Conservation (phyloP, 257 asterid genomes). For the Penstemon davidsonii region DNA sequence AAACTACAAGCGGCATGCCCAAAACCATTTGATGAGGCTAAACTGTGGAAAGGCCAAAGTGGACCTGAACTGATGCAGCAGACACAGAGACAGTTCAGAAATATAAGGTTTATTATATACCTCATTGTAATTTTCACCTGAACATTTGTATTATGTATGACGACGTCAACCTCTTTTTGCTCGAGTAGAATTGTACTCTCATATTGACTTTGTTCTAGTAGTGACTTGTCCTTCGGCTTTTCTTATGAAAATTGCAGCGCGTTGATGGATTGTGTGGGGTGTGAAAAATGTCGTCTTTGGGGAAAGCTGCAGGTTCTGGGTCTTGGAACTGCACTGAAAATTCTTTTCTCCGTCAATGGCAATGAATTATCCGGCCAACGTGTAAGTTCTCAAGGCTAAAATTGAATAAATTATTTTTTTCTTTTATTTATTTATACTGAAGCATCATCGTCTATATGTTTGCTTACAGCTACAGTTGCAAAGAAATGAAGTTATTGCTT, state of each 20-base stretch:
- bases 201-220: background rate
- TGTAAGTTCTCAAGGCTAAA: slow-evolving; percentile 35
- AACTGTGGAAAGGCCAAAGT: slow-evolving; percentile 71
- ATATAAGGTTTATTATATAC: slow-evolving; percentile 48
- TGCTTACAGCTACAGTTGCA: slow-evolving; percentile 55
- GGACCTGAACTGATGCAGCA: slow-evolving; percentile 61
- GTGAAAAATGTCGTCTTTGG: slow-evolving; percentile 74
- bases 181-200: background rate
- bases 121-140: background rate
- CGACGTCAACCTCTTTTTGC: background rate
- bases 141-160: background rate
- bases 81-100: slow-evolving; percentile 60
- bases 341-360: slow-evolving; percentile 45
- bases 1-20: slow-evolving; percentile 59
- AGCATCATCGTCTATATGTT: background rate
- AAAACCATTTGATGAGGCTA: slow-evolving; percentile 67
- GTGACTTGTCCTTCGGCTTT: slow-evolving; percentile 10
- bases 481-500: slow-evolving; percentile 70
- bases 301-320: slow-evolving; percentile 73
- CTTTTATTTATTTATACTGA: background rate
- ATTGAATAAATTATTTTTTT: background rate
- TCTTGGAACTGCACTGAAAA: slow-evolving; percentile 62
- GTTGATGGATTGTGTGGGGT: slow-evolving; percentile 66
- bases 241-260: slow-evolving; percentile 42
- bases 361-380: slow-evolving; percentile 31